A percentile compares a stretch with the other conserved stretches of the same genome.
These are phyloP conservation scores for Tolypocladium amazonense DNA, from an alignment of 2,329 filamentous ascomycete genomes.

Conservation along the genomic window DNA sequence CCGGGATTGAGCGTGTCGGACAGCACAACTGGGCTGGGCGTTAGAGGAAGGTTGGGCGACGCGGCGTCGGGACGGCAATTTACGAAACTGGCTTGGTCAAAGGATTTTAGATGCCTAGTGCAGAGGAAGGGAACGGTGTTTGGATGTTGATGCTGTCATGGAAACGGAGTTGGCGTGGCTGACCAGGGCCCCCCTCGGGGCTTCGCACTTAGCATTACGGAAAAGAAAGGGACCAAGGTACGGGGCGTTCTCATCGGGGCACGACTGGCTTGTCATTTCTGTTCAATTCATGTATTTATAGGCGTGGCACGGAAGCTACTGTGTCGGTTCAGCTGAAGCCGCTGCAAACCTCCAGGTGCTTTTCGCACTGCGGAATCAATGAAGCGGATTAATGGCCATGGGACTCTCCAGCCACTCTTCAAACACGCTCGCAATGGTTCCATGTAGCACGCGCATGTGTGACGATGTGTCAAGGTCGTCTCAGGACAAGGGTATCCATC, in stretches of 20 bases:
- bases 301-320: not conserved
- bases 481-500: not conserved
- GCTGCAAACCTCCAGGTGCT: not conserved
- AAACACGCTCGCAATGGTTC: not conserved
- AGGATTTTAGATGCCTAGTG: not conserved
- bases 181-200: not conserved
- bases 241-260: not conserved
- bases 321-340: not conserved
- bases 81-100: not conserved
- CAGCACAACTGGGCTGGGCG: not conserved
- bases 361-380: not conserved
- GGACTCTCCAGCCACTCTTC: not conserved
- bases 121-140: not conserved
- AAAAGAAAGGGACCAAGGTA: not conserved
- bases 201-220: not conserved
- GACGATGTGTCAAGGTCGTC: not conserved
- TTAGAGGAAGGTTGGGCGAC: not conserved
- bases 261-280: conserved; percentile 1
- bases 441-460: not conserved
- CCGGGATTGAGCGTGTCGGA: not conserved
- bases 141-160: not conserved
- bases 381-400: not conserved
- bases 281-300: conserved; percentile 1
- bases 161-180: not conserved
- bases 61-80: not conserved